Evolutionary conservation across 2,329 filamentous ascomycete species (phyloP).

Genomic region (Xylaria sp.): DNA sequence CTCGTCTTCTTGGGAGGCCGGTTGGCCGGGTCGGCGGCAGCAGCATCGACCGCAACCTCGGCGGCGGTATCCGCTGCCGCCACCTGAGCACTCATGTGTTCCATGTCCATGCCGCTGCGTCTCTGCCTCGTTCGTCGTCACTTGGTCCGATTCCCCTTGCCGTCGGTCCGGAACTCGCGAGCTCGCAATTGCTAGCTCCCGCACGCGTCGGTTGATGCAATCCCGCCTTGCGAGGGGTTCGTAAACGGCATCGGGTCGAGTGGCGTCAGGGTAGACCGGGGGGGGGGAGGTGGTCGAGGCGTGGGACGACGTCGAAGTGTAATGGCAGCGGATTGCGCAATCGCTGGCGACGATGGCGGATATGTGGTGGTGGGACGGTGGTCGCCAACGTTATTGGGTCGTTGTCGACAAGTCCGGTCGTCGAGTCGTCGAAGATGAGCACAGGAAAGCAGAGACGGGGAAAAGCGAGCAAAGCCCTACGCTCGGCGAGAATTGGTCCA

Average conservation of each 20-base stretch:
- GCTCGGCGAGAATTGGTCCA: neutral
- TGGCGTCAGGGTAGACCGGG: neutral
- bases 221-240: constrained; percentile 36
- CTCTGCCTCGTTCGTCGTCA: neutral
- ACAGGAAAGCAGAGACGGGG: neutral
- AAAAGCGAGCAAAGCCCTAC: constrained; percentile 4
- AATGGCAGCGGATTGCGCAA: constrained; percentile 29
- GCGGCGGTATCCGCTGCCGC: constrained; percentile 51
- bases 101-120: constrained; percentile 49
- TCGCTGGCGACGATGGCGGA: constrained; percentile 29
- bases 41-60: constrained; percentile 51
- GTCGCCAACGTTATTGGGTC: constrained; percentile 16
- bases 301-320: constrained; percentile 6
- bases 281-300: neutral
- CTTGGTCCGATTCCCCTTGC: neutral
- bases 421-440: constrained; percentile 5
- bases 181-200: constrained; percentile 36
- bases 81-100: constrained; percentile 53
- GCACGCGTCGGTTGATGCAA: constrained; percentile 35
- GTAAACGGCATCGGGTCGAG: constrained; percentile 38
- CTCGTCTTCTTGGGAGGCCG: constrained; percentile 50
- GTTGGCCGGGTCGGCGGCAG: constrained; percentile 50
- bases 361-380: constrained; percentile 9
- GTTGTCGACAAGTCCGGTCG: constrained; percentile 16
- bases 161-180: constrained; percentile 31